Percentiles rank a stretch among this genome's conserved stretches.
Conservation (phyloP, 257 asterid genomes). For the Jacaranda copaia region DNA sequence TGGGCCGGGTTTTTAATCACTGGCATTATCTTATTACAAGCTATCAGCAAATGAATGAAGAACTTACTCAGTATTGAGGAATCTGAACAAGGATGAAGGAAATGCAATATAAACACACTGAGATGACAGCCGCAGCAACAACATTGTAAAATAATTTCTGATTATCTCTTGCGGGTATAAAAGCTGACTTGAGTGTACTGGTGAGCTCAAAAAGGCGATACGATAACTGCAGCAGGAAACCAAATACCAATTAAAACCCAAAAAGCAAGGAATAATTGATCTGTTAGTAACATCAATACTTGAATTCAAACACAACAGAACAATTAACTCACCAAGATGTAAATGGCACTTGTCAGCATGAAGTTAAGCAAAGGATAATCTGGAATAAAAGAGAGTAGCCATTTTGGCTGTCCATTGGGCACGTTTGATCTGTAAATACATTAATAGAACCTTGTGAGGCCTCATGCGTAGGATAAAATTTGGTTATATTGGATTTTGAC, state of each 20-base stretch:
- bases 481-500: background rate
- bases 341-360: conserved; percentile 90
- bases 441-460: conserved; percentile 35
- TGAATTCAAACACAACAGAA: conserved; percentile 6
- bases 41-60: conserved; percentile 15
- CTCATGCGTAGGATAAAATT: background rate
- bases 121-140: conserved; percentile 64
- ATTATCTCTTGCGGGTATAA: conserved; percentile 81
- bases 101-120: conserved; percentile 61
- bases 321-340: conserved; percentile 66
- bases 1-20: background rate
- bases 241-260: conserved; percentile 15
- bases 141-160: conserved; percentile 69
- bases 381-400: conserved; percentile 90
- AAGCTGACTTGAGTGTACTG: conserved; percentile 78
- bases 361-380: conserved; percentile 96
- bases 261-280: conserved; percentile 9
- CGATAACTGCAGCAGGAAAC: conserved; percentile 67
- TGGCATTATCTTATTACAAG: background rate
- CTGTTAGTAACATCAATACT: conserved; percentile 7
- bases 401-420: conserved; percentile 97
- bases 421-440: conserved; percentile 70
- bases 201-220: conserved; percentile 89
- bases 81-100: conserved; percentile 80
- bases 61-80: conserved; percentile 66